These are phyloP conservation scores for Circinella minor DNA, from an alignment of 371 early-diverging fungal genomes.

Conservation along the genomic window DNA sequence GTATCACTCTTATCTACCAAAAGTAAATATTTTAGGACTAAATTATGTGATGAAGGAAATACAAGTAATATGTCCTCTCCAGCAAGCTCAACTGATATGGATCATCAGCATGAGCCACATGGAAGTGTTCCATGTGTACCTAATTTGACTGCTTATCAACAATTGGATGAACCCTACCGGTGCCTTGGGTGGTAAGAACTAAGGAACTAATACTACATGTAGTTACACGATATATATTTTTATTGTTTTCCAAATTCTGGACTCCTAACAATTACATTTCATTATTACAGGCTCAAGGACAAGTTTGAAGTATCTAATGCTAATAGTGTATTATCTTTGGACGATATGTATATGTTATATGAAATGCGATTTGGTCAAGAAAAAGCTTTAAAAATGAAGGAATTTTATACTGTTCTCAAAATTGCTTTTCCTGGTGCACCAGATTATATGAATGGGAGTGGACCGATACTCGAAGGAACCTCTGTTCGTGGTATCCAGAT, in stretches of 20 bases:
- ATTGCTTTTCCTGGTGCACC: slow-evolving; percentile 41
- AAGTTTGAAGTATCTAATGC: slow-evolving; percentile 48
- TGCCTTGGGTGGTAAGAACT: slow-evolving; percentile 51
- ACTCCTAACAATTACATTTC: background rate
- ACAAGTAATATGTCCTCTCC: slow-evolving; percentile 17
- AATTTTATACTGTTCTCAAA: slow-evolving; percentile 47
- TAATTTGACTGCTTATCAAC: slow-evolving; percentile 38
- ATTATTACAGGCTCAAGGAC: slow-evolving; percentile 43
- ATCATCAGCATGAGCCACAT: slow-evolving; percentile 11
- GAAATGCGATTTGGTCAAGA: slow-evolving; percentile 53
- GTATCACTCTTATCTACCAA: slow-evolving; percentile 51
- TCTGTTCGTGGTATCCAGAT: slow-evolving; percentile 37
- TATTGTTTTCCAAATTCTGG: background rate
- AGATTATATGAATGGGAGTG: slow-evolving; percentile 11
- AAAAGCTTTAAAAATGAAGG: slow-evolving; percentile 48
- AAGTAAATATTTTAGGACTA: slow-evolving; percentile 41
- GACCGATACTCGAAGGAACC: slow-evolving; percentile 36
- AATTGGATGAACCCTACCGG: slow-evolving; percentile 52
- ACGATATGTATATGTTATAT: slow-evolving; percentile 50
- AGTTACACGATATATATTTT: no score
- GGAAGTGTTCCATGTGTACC: slow-evolving; percentile 37
- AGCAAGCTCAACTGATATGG: background rate
- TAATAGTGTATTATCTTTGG: slow-evolving; percentile 41
- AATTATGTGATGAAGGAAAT: slow-evolving; percentile 26
- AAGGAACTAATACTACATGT: no score